Percentiles rank a stretch among this genome's conserved stretches.
Conservation (phyloP, 495 filamentous ascomycete genomes). For the Aspergillus affinis region DNA sequence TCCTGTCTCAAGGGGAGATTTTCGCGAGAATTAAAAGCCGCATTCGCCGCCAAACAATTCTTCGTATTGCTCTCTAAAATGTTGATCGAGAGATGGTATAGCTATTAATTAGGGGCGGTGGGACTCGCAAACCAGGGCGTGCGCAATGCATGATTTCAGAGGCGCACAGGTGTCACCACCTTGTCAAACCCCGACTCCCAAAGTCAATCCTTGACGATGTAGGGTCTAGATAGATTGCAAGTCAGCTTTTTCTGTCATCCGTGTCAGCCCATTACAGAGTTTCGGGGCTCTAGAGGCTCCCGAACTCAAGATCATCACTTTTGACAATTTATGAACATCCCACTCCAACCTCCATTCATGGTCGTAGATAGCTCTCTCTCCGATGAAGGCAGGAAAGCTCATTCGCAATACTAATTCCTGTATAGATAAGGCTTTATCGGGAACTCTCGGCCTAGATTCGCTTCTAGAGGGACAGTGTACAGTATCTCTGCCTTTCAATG, state of each 20-base stretch:
- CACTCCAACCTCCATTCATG: not conserved
- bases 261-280: not conserved
- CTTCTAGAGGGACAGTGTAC: not conserved
- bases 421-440: not conserved
- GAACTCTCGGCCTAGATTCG: not conserved
- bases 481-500: not conserved
- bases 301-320: not conserved
- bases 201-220: not conserved
- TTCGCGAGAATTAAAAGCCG: not conserved
- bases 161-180: constrained; percentile 6
- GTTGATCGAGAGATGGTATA: not conserved
- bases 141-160: constrained; percentile 9
- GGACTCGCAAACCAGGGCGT: not conserved
- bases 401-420: too few species aligned
- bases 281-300: not conserved
- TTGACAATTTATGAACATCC: not conserved
- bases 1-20: not conserved
- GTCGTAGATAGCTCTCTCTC: too few species aligned
- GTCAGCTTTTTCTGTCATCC: not conserved
- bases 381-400: too few species aligned
- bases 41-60: not conserved
- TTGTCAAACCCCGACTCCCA: not conserved
- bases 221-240: not conserved
- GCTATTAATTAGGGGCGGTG: not conserved
- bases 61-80: not conserved